Conservation (phyloP, 805 yeast species). For the Candida odintsovae region DNA sequence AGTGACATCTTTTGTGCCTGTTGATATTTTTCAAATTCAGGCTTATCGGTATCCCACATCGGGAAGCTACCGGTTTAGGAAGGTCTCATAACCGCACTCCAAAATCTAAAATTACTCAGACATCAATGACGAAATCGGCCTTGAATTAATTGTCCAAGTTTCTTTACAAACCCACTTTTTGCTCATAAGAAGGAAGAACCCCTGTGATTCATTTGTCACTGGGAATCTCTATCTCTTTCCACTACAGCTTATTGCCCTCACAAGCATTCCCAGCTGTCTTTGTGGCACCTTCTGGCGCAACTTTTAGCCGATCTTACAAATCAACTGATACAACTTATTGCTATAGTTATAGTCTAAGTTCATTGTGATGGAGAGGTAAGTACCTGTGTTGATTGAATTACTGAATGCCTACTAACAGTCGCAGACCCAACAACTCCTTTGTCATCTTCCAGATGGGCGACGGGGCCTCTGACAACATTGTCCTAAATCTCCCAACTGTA, state of each 20-base stretch:
- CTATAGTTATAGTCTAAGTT: neutral
- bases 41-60: neutral
- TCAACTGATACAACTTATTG: neutral
- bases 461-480: conserved; percentile 9
- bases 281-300: neutral
- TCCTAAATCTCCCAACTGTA: conserved; percentile 13
- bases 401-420: neutral
- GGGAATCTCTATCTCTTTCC: too few relatives aligned
- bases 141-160: too few relatives aligned
- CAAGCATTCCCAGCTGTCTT: too few relatives aligned
- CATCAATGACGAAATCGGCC: neutral
- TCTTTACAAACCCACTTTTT: neutral
- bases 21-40: neutral
- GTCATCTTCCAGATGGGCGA: conserved; percentile 21
- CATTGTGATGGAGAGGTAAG: neutral
- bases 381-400: neutral
- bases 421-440: conserved; percentile 5
- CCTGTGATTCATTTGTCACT: neutral
- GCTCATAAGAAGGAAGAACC: neutral
- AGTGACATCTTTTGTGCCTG: too few relatives aligned
- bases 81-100: neutral
- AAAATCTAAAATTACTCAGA: neutral
- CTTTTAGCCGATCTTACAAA: neutral
- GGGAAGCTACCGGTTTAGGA: neutral
- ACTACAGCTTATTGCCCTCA: neutral